Percentiles rank a stretch among this genome's conserved stretches.
These are phyloP conservation scores for Talaromyces adpressus DNA, from an alignment of 495 filamentous ascomycete species.

Conservation along the genomic window DNA sequence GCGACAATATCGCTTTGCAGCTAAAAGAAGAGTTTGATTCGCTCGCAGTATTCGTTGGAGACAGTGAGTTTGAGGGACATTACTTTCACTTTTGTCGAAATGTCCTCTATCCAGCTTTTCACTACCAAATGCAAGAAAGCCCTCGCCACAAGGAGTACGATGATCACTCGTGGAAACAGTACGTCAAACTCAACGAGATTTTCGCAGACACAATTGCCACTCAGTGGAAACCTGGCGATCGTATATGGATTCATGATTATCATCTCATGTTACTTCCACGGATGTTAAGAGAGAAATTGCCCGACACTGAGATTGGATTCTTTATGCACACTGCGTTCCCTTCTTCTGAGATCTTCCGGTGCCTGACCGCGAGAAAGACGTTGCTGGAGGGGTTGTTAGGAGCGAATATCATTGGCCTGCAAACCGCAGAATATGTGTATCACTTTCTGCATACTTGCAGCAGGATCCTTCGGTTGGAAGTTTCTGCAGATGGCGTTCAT, in stretches of 20 bases:
- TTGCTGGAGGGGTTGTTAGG: conserved; percentile 86
- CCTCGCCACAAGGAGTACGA: conserved; percentile 96
- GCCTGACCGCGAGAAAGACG: conserved; percentile 74
- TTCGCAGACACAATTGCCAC: conserved; percentile 84
- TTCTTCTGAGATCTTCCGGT: conserved; percentile 90
- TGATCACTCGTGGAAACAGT: conserved; percentile 93
- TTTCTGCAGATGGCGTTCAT: conserved; percentile 78
- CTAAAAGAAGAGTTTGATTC: conserved; percentile 75
- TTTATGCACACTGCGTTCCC: conserved; percentile 94
- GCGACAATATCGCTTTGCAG: conserved; percentile 69
- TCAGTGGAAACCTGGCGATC: conserved; percentile 86
- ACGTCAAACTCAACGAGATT: conserved; percentile 80
- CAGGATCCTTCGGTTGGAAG: conserved; percentile 76
- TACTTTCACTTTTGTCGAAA: conserved; percentile 92
- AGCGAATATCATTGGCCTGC: conserved; percentile 84
- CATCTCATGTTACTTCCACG: conserved; percentile 85
- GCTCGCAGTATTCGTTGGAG: conserved; percentile 72
- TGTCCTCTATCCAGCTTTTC: conserved; percentile 85
- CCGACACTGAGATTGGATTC: conserved; percentile 89
- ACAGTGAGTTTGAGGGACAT: conserved; percentile 86
- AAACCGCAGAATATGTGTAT: conserved; percentile 83
- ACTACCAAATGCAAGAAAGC: conserved; percentile 94
- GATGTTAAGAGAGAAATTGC: conserved; percentile 79
- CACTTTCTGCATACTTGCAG: conserved; percentile 95
- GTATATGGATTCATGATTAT: conserved; percentile 93